Base-by-base conservation (phyloP, 805 yeast species). In the Candida parachauliodes region DNA sequence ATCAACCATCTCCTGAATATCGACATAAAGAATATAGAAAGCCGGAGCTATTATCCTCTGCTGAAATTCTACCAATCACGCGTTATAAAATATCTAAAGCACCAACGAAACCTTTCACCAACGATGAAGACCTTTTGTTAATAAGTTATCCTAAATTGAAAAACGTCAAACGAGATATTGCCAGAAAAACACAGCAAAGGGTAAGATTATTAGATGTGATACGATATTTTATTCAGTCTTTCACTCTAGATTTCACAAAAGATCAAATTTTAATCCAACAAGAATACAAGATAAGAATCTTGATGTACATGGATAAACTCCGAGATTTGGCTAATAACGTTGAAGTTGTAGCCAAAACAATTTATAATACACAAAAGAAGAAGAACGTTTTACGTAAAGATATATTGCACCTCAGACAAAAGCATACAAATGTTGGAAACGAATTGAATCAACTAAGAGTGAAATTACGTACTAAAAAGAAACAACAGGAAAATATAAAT, bases 181-280 rank as follows among this genome's bases (percentile, higher is more conserved):
- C 46, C 3, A 42, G 54, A 8, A 59, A 52, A 32, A 54, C 51
- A 28, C 39, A 67, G 18, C 43, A 48, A 28, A 54, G 52, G 25
- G 30, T 65, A 34, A 59, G 57, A 37, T 61, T 69, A 1, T 34
- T 67, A 3, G 72, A 68, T 42, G 71, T 65, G 12, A 44, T 68
- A 11, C 57, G 51, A 33, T 63, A 60, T 34, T 48, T 62, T 21
- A 56, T 65, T 8, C 46, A 47, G 14, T 48, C 52, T 16, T 62
- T 56, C 37, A 47, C 50, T n/a, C 63, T 68, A 4, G 45, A 43
- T 2, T 9, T 34, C 9, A 17, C 3, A 23, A 15, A 2, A 32
- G 34, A 11, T 36, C 42, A 31, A 48, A 49, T 16, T 41, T 34
- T 11, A 12, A 48, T 59, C 8, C 62, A 62, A 17, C 47, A 54